Percentiles rank a stretch among this genome's conserved stretches.
phyloP scores from a whole-genome alignment of 1,284 basidiomycete genomes.

The Ustilago shanxiensis region DNA sequence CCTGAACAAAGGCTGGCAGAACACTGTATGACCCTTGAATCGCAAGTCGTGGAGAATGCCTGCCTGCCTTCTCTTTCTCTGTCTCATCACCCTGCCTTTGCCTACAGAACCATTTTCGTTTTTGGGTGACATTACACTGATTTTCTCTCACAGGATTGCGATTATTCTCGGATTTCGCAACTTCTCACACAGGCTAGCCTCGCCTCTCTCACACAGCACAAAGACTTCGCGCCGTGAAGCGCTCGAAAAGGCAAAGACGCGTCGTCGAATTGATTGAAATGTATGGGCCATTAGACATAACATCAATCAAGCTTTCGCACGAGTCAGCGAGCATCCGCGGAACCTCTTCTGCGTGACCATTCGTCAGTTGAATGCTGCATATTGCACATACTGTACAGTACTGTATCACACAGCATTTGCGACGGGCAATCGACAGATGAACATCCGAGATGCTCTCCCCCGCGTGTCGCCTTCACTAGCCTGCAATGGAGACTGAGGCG shows the following conservation, averaged over 20 bases:
- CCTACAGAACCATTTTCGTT: no score
- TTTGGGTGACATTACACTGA: neutral
- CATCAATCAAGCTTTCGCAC: neutral
- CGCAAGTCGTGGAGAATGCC: constrained; percentile 9
- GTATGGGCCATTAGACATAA: no score
- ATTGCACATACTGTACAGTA: no score
- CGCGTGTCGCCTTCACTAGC: neutral
- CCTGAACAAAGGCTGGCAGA: neutral
- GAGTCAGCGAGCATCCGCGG: neutral
- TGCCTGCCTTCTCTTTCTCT: neutral
- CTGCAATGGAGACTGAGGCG: neutral
- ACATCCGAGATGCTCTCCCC: no score
- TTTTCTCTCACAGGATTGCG: neutral
- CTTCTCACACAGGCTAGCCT: neutral
- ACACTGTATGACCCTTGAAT: constrained; percentile 16
- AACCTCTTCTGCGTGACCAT: no score
- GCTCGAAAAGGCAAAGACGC: neutral
- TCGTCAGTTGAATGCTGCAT: no score
- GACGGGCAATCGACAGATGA: no score
- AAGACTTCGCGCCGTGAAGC: neutral
- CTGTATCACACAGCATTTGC: no score
- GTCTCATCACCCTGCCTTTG: neutral
- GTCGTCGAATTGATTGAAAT: neutral
- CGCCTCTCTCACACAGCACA: neutral
- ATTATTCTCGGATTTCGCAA: constrained; percentile 16